Conservation (phyloP, 2,329 filamentous ascomycete species). For the Trichoderma endophyticum region DNA sequence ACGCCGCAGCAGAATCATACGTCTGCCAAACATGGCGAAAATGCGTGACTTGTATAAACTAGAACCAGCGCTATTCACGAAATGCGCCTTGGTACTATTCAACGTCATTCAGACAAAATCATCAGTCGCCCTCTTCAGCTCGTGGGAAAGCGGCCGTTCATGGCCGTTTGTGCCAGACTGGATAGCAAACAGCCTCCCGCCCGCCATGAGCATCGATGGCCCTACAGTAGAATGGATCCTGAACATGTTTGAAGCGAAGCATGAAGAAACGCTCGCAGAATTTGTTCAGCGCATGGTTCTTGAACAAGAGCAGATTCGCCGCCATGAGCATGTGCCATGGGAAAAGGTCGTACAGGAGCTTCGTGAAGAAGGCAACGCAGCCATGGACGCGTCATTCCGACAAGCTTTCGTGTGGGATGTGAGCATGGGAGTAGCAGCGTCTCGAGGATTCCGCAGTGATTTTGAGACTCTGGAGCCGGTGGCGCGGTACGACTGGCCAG, state of each 20-base stretch:
- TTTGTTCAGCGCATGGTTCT: slow-evolving; percentile 29
- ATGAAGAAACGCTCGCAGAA: slow-evolving; percentile 27
- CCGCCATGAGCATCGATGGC: slow-evolving; percentile 37
- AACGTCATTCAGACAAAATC: slow-evolving; percentile 33
- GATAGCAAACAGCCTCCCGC: slow-evolving; percentile 34
- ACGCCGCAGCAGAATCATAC: slow-evolving; percentile 30
- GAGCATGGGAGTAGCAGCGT: slow-evolving; percentile 30
- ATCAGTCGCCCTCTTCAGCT: slow-evolving; percentile 33
- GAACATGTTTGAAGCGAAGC: slow-evolving; percentile 31
- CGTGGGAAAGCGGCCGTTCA: slow-evolving; percentile 34
- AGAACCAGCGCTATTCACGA: slow-evolving; percentile 30
- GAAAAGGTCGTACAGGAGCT: slow-evolving; percentile 31
- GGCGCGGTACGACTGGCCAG: slow-evolving; percentile 37
- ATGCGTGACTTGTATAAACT: slow-evolving; percentile 26
- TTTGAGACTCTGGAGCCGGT: slow-evolving; percentile 30
- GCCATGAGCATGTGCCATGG: slow-evolving; percentile 36
- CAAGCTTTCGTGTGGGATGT: slow-evolving; percentile 41
- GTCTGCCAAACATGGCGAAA: slow-evolving; percentile 26
- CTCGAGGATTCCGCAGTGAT: slow-evolving; percentile 19
- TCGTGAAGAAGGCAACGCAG: slow-evolving; percentile 33
- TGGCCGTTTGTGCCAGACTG: slow-evolving; percentile 39
- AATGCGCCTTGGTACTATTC: slow-evolving; percentile 34
- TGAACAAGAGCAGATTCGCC: slow-evolving; percentile 27
- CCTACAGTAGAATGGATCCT: slow-evolving; percentile 37
- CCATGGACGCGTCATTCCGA: slow-evolving; percentile 34